Conservation (phyloP, 139 green algal species). For the Chlamydomonas asymmetrica region DNA sequence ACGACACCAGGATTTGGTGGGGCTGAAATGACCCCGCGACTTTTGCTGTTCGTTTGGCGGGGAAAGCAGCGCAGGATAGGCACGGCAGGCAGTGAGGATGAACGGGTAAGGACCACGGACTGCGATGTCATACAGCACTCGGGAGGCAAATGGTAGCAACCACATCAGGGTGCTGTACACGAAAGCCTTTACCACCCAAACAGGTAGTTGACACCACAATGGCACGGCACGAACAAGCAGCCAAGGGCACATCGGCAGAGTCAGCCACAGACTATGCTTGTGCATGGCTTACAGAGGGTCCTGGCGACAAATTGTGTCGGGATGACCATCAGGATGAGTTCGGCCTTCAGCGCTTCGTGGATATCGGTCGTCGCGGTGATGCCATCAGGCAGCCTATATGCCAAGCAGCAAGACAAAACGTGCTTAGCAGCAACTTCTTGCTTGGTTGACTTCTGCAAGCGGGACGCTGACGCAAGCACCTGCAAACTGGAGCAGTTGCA, state of each 20-base stretch:
- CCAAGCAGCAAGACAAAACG: too few relatives aligned
- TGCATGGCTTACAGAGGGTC: conserved; percentile 53
- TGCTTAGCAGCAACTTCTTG: too few relatives aligned
- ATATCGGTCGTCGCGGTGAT: conserved; percentile 60
- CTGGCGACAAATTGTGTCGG: conserved; percentile 76
- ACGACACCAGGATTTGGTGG: conserved; percentile 71
- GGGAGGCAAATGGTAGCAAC: neutral
- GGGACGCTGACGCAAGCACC: too few relatives aligned
- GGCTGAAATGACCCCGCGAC: conserved; percentile 18
- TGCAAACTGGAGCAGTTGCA: neutral
- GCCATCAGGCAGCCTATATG: conserved; percentile 26
- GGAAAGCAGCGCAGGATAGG: too few relatives aligned
- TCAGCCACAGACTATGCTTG: conserved; percentile 8
- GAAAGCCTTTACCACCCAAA: neutral
- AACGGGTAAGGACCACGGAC: neutral
- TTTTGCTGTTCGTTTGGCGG: too few relatives aligned
- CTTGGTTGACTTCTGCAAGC: too few relatives aligned
- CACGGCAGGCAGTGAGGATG: neutral
- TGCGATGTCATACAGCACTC: neutral
- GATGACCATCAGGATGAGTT: conserved; percentile 84
- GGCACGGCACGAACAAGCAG: too few relatives aligned
- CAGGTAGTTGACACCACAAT: too few relatives aligned
- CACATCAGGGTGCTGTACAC: neutral
- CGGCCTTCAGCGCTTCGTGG: conserved; percentile 30
- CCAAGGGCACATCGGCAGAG: too few relatives aligned